phyloP scores from a whole-genome alignment of 2,329 filamentous ascomycete species.

The Epicoccum nigrum region DNA sequence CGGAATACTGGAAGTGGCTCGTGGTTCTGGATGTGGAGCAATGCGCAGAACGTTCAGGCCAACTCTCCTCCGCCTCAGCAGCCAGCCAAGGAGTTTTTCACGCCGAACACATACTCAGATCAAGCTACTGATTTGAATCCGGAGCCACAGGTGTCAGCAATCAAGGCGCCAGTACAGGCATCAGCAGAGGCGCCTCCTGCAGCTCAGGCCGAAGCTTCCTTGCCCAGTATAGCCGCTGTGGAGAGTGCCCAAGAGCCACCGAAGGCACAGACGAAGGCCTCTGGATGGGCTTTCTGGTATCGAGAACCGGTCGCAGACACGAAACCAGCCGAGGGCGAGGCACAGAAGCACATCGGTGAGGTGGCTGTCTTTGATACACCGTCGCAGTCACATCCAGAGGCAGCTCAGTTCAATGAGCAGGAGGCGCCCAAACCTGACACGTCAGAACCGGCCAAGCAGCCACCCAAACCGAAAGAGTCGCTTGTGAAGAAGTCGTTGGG shows the following conservation, averaged over 20 bases:
- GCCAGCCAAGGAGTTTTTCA: slow-evolving; percentile 16
- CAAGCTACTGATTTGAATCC: slow-evolving; percentile 13
- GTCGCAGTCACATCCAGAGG: slow-evolving; percentile 57
- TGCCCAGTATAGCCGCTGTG: neutral
- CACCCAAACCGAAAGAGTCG: slow-evolving; percentile 26
- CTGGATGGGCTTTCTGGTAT: slow-evolving; percentile 85
- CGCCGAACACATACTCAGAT: slow-evolving; percentile 13
- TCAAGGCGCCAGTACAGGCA: slow-evolving; percentile 1
- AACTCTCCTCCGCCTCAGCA: slow-evolving; percentile 31
- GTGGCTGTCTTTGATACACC: slow-evolving; percentile 58
- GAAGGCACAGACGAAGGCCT: slow-evolving; percentile 55
- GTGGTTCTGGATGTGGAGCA: slow-evolving; percentile 60
- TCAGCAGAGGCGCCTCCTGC: slow-evolving; percentile 2
- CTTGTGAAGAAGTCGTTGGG: slow-evolving; percentile 36
- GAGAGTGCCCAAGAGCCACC: slow-evolving; percentile 17
- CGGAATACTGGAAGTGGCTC: slow-evolving; percentile 42
- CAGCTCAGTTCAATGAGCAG: slow-evolving; percentile 58
- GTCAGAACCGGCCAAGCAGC: slow-evolving; percentile 25
- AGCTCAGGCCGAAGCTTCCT: neutral
- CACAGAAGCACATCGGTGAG: slow-evolving; percentile 60
- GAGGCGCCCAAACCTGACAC: slow-evolving; percentile 30
- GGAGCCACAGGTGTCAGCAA: neutral
- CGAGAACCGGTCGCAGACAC: slow-evolving; percentile 61
- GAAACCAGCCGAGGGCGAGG: slow-evolving; percentile 63
- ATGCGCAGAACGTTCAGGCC: slow-evolving; percentile 50